Evolutionary conservation across 2,329 filamentous ascomycete genomes (phyloP).

Genomic region (Myriosclerotinia scirpicola): DNA sequence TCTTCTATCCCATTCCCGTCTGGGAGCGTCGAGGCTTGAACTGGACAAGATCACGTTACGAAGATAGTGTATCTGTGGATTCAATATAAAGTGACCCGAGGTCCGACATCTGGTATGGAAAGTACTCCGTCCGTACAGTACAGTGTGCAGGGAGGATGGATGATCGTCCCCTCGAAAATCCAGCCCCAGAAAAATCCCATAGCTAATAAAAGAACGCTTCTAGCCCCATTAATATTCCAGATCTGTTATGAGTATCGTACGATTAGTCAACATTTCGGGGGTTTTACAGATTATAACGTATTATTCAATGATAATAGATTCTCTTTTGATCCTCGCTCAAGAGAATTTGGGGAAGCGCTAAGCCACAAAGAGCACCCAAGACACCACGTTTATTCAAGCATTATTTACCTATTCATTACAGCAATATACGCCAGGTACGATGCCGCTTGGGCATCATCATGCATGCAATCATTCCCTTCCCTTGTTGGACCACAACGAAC

Average conservation of each 20-base stretch:
- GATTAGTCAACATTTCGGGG: slow-evolving; percentile 5
- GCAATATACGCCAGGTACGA: slow-evolving; percentile 26
- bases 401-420: slow-evolving; percentile 23
- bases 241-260: background rate
- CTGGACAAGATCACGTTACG: slow-evolving; percentile 2
- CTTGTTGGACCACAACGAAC: slow-evolving; percentile 11
- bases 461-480: slow-evolving; percentile 26
- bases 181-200: background rate
- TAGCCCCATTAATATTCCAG: slow-evolving; percentile 18
- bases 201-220: slow-evolving; percentile 9
- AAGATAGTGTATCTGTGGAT: slow-evolving; percentile 4
- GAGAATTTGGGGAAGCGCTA: slow-evolving; percentile 22
- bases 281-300: background rate
- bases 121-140: background rate
- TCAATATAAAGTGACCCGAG: slow-evolving; percentile 1
- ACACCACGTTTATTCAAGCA: slow-evolving; percentile 31
- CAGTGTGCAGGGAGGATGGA: background rate
- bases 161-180: slow-evolving; percentile 14
- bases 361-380: slow-evolving; percentile 27
- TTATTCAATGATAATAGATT: too few relatives aligned
- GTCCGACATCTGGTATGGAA: background rate
- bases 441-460: slow-evolving; percentile 33
- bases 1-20: slow-evolving; percentile 1
- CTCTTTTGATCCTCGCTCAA: background rate
- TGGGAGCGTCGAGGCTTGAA: background rate